A percentile compares a stretch with the other conserved stretches of the same genome.
phyloP scores from a whole-genome alignment of 2,329 filamentous ascomycete species.

The Hawksworthiomyces lignivorus region DNA sequence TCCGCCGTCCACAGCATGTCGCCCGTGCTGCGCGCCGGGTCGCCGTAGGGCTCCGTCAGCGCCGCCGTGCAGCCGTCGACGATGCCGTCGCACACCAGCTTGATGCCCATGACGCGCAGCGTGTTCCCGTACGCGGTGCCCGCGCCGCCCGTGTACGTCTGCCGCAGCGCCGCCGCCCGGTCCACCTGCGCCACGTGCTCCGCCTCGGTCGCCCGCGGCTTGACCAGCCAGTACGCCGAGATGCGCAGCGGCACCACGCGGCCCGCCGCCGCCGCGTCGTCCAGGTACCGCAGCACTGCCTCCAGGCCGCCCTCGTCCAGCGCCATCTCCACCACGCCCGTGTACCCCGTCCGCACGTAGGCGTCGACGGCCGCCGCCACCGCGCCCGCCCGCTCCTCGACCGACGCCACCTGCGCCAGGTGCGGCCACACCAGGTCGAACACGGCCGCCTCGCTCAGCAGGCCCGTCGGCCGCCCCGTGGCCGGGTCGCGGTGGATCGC shows the following conservation, averaged over 20 bases:
- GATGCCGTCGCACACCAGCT: conserved; percentile 58
- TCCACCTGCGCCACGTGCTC: conserved; percentile 43
- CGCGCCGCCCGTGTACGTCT: conserved; percentile 23
- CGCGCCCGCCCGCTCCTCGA: conserved; percentile 39
- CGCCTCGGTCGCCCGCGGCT: conserved; percentile 34
- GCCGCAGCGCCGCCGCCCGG: conserved; percentile 38
- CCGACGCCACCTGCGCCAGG: conserved; percentile 37
- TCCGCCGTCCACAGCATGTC: conserved; percentile 48
- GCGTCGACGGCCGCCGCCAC: conserved; percentile 38
- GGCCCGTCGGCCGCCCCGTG: conserved; percentile 37
- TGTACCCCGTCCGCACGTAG: conserved; percentile 44
- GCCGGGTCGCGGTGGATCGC: conserved; percentile 39
- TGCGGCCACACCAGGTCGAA: conserved; percentile 48
- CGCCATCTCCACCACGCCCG: conserved; percentile 50
- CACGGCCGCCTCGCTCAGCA: conserved; percentile 47
- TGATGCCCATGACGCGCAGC: conserved; percentile 51
- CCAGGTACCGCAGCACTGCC: conserved; percentile 32
- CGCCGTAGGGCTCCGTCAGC: conserved; percentile 50
- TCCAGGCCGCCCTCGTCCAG: conserved; percentile 51
- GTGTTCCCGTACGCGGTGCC: conserved; percentile 36
- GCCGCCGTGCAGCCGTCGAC: conserved; percentile 59
- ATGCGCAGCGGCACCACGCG: conserved; percentile 42
- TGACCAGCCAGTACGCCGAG: conserved; percentile 50
- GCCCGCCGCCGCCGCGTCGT: too few relatives aligned
- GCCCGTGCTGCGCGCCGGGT: conserved; percentile 25